These are phyloP conservation scores for Microthlaspi erraticum DNA, from an alignment of 345 rosid genomes.

Conservation along the genomic window DNA sequence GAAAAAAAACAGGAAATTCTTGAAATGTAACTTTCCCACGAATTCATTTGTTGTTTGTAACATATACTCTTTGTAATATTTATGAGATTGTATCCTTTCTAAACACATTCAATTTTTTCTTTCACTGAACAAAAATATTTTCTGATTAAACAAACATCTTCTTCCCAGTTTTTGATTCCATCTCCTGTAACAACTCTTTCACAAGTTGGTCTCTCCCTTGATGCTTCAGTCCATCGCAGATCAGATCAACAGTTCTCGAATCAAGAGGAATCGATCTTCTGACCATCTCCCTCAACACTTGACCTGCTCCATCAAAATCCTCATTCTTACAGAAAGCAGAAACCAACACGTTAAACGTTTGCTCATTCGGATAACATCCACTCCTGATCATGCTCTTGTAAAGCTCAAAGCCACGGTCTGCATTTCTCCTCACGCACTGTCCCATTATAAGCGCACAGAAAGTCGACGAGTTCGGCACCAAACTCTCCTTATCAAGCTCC, in stretches of 20 bases:
- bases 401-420: conserved; percentile 70
- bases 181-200: conserved; percentile 45
- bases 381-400: conserved; percentile 74
- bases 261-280: conserved; percentile 55
- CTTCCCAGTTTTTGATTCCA: conserved; percentile 46
- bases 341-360: conserved; percentile 54
- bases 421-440: conserved; percentile 70
- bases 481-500: conserved; percentile 69
- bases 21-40: conserved; percentile 25
- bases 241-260: conserved; percentile 46
- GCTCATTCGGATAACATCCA: conserved; percentile 65
- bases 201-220: conserved; percentile 61
- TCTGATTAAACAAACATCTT: not conserved
- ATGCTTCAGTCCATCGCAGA: conserved; percentile 55
- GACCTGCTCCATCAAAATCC: conserved; percentile 72
- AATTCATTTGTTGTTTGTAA: conserved; percentile 42
- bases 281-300: conserved; percentile 65
- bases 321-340: conserved; percentile 59
- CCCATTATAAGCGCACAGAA: conserved; percentile 79
- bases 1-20: conserved; percentile 27
- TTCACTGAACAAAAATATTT: conserved; percentile 6
- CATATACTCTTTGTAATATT: conserved; percentile 34
- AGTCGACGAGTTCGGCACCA: conserved; percentile 79
- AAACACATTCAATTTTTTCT: conserved; percentile 24
- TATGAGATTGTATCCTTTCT: conserved; percentile 22